These are phyloP conservation scores for Vaccinium vitisidaea DNA, from an alignment of 148 eudicot genomes.

Conservation along the genomic window DNA sequence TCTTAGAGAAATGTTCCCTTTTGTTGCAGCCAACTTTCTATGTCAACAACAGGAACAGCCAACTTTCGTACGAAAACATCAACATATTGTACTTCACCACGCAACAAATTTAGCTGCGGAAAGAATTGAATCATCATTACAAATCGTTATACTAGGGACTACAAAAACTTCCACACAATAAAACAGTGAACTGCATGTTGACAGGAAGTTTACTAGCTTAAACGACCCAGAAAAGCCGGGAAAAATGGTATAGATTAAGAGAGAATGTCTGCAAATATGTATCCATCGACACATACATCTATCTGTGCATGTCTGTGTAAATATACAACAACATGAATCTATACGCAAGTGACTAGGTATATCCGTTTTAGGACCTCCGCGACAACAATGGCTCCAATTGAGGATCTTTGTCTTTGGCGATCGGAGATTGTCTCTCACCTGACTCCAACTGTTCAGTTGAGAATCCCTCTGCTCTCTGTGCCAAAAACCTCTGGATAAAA, in stretches of 20 bases:
- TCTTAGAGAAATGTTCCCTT: background rate
- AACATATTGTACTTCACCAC: background rate
- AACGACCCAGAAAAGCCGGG: no score
- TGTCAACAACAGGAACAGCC: background rate
- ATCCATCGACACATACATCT: background rate
- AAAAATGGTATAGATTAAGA: background rate
- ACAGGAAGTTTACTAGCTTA: background rate
- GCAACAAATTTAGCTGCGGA: background rate
- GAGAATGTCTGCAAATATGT: background rate
- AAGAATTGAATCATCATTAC: background rate
- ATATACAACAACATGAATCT: background rate
- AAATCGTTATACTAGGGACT: background rate
- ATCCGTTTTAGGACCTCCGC: conserved; percentile 29
- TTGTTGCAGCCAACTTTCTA: background rate
- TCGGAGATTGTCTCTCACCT: conserved; percentile 31
- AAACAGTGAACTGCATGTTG: background rate
- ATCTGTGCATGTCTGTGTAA: background rate
- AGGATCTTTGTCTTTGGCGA: conserved; percentile 35
- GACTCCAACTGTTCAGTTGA: conserved; percentile 55
- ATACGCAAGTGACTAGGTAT: background rate
- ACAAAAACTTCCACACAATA: background rate
- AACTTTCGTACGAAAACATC: background rate
- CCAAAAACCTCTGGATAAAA: conserved; percentile 39
- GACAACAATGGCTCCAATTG: conserved; percentile 68
- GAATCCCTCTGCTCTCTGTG: conserved; percentile 47